Evolutionary conservation across 2,329 filamentous ascomycete genomes (phyloP).

Genomic region (Cladosporium sp.): DNA sequence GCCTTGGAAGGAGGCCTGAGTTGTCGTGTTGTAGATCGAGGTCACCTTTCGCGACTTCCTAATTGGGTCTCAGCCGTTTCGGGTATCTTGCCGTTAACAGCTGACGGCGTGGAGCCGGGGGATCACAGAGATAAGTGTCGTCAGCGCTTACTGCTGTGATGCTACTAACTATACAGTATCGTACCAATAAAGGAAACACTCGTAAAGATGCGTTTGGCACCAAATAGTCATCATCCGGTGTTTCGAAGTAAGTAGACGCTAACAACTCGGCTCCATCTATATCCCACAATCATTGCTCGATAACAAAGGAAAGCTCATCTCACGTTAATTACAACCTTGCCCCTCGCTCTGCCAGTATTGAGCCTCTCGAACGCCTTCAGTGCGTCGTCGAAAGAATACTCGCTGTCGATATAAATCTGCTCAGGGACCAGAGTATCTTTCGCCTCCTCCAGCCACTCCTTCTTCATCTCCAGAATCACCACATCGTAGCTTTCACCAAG

Average conservation of each 20-base stretch:
- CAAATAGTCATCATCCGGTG: too few species aligned
- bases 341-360: conserved; percentile 29
- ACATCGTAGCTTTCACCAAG: conserved; percentile 33
- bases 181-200: too few species aligned
- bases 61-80: neutral
- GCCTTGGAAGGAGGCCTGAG: too few species aligned
- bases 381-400: conserved; percentile 52
- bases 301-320: neutral
- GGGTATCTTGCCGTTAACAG: neutral
- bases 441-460: conserved; percentile 45
- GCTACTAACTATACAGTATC: too few species aligned
- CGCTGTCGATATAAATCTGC: conserved; percentile 50
- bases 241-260: too few species aligned
- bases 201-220: too few species aligned
- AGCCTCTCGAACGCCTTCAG: conserved; percentile 31
- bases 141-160: too few species aligned
- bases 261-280: too few species aligned
- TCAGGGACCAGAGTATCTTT: conserved; percentile 48
- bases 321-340: conserved; percentile 26
- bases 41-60: neutral
- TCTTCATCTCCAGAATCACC: conserved; percentile 41
- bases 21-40: too few species aligned
- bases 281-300: too few species aligned
- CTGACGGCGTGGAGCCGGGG: too few species aligned
- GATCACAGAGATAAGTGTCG: too few species aligned